Evolutionary conservation across 345 rosid genomes (phyloP).

Genomic region (Boechera divaricarpa): DNA sequence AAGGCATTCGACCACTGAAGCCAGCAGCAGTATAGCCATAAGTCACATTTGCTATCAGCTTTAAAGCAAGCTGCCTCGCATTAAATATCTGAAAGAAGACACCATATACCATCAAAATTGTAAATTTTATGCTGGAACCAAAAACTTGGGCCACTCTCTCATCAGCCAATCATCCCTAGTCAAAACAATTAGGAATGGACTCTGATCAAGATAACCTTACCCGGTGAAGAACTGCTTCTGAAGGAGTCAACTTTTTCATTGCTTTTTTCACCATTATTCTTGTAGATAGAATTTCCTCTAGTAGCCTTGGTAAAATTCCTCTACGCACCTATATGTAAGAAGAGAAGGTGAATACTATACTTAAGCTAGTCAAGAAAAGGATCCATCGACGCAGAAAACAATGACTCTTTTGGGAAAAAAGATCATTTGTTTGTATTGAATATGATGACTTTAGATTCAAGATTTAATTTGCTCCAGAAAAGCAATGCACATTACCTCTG

Average conservation of each 20-base stretch:
- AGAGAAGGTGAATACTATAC: conserved; percentile 8
- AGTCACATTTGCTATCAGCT: conserved; percentile 96
- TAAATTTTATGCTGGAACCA: not conserved
- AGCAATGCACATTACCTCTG: conserved; percentile 61
- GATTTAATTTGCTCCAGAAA: conserved; percentile 14
- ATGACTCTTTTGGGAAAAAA: conserved; percentile 20
- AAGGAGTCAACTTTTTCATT: conserved; percentile 82
- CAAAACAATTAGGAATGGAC: conserved; percentile 6
- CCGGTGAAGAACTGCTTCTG: conserved; percentile 82
- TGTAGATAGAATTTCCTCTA: conserved; percentile 94
- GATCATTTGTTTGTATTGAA: conserved; percentile 14
- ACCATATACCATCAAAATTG: conserved; percentile 19
- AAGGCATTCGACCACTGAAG: conserved; percentile 99
- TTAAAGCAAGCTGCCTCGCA: conserved; percentile 97
- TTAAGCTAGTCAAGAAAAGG: conserved; percentile 30
- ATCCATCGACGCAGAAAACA: conserved; percentile 1
- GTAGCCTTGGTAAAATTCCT: conserved; percentile 84
- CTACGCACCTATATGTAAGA: conserved; percentile 58
- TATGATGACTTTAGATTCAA: conserved; percentile 21
- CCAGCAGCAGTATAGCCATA: conserved; percentile 99
- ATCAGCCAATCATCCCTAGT: conserved; percentile 8
- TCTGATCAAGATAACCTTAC: conserved; percentile 54
- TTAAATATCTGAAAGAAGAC: conserved; percentile 79
- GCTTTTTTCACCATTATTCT: conserved; percentile 95
- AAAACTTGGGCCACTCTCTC: conserved; percentile 19